Conservation (phyloP, 2,329 filamentous ascomycete species). For the Diplodia mutila region DNA sequence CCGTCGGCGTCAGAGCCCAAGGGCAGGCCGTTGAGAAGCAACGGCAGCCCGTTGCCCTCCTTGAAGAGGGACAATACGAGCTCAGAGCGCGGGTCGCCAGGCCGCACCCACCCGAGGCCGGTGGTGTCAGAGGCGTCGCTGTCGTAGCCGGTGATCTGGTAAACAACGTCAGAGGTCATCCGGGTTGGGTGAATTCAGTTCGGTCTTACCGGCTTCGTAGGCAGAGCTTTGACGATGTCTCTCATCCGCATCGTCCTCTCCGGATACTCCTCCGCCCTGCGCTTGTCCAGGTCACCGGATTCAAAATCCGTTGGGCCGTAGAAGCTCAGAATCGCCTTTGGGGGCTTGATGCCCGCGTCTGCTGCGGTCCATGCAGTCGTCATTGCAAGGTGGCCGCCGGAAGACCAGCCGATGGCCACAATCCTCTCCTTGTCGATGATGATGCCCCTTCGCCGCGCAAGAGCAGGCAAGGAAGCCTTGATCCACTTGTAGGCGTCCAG, state of each 20-base stretch:
- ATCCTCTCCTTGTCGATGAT: not conserved
- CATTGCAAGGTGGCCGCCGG: not conserved
- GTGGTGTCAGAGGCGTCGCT: constrained; percentile 10
- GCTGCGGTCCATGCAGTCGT: not conserved
- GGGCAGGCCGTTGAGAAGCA: constrained; percentile 29
- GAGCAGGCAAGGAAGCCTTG: constrained; percentile 37
- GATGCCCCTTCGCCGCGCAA: constrained; percentile 25
- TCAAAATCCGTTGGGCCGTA: not conserved
- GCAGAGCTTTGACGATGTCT: not conserved
- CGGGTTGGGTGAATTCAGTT: no score
- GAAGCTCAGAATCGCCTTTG: not conserved
- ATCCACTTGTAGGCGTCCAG: constrained; percentile 51
- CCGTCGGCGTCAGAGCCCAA: not conserved
- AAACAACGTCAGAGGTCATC: no score
- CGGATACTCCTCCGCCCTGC: not conserved
- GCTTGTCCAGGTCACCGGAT: not conserved
- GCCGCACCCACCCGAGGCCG: constrained; percentile 24
- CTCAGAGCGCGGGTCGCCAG: constrained; percentile 28
- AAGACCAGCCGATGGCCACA: not conserved
- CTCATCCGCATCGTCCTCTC: not conserved
- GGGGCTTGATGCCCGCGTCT: not conserved
- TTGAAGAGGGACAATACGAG: constrained; percentile 27
- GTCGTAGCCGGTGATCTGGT: not conserved
- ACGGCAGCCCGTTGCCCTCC: constrained; percentile 26
- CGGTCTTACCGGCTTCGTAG: not conserved